Base-by-base conservation (phyloP, 2,329 filamentous ascomycete species). In the Claviceps pazoutovae region DNA sequence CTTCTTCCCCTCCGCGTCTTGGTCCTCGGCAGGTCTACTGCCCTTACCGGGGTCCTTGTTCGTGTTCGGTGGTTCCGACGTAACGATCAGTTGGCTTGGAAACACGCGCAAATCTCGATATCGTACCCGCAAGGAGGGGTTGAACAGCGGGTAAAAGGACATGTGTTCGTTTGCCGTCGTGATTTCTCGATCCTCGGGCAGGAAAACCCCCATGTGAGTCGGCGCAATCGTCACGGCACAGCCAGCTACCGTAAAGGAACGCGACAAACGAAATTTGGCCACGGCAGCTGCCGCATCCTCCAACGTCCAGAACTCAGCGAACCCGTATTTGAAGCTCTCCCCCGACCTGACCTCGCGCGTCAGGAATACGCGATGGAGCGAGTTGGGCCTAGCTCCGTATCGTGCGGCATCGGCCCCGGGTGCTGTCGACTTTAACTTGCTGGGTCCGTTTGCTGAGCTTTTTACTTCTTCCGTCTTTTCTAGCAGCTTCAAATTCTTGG, bases 171-270 rank as follows among this genome's bases (percentile, higher is more conserved):
- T 77, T 17, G 76, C 75, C 0, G 76, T 71, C 5, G 73, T 73
- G 1, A 71, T 53, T 7, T 75, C 73, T 49, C 82, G 77, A 48
- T 84, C 73, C 44, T 86, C 83, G 0, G 85, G 86, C 13, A 90
- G 79, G 60, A 94, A 93, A 2, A 93, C 86, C 5, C 87, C 87
- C n/a, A 86, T 80, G 57, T 93, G 87, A 41, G 90, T 89, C 58
- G 85, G 88, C 44, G 79, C 84, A 23, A 88, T 74, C 11, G 78
- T 74, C 16, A 88, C 84, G 0, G 82, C 78, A 57, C 81, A 83
- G 2, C 83, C 87, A 0, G 82, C 83, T 55, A 93, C 87, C 2
- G 83, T 88, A 60, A 91, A 91, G 48, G 82, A 84, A 11, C 86
- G 79, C 30, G 83, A 80, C 37, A 82, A 83, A 41, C 80, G 79